Evolutionary conservation across 345 rosid species (phyloP).

Genomic region (Schrenkiella parvula): DNA sequence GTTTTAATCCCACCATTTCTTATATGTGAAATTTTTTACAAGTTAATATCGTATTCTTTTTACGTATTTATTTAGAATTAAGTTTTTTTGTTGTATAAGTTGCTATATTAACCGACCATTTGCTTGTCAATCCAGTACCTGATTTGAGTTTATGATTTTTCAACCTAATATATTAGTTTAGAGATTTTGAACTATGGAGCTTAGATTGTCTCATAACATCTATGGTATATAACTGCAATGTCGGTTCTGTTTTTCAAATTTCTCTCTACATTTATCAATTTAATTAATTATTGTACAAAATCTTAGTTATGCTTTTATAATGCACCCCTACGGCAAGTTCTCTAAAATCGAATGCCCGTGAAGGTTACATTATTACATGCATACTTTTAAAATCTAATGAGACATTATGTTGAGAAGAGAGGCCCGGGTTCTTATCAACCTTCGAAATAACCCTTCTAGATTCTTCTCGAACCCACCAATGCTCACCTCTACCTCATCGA

Average conservation of each 20-base stretch:
- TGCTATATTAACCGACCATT: too few relatives aligned
- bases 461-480: slow-evolving; percentile 46
- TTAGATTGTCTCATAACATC: background rate
- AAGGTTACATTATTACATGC: background rate
- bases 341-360: background rate
- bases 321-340: background rate
- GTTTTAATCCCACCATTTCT: too few relatives aligned
- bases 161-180: too few relatives aligned
- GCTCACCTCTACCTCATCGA: slow-evolving; percentile 44
- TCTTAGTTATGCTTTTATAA: background rate
- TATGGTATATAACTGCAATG: background rate
- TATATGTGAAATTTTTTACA: too few relatives aligned
- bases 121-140: too few relatives aligned
- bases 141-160: too few relatives aligned
- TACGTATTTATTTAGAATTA: too few relatives aligned
- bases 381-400: background rate
- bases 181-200: background rate
- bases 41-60: too few relatives aligned
- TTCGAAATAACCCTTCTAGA: slow-evolving; percentile 53
- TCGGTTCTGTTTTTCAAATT: background rate
- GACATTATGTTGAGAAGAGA: slow-evolving; percentile 54
- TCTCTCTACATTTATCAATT: background rate
- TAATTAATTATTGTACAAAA: background rate
- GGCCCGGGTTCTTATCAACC: slow-evolving; percentile 56
- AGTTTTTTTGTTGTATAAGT: too few relatives aligned